These are phyloP conservation scores for Salvia sclarea DNA, from an alignment of 305 asterid species.

Conservation along the genomic window DNA sequence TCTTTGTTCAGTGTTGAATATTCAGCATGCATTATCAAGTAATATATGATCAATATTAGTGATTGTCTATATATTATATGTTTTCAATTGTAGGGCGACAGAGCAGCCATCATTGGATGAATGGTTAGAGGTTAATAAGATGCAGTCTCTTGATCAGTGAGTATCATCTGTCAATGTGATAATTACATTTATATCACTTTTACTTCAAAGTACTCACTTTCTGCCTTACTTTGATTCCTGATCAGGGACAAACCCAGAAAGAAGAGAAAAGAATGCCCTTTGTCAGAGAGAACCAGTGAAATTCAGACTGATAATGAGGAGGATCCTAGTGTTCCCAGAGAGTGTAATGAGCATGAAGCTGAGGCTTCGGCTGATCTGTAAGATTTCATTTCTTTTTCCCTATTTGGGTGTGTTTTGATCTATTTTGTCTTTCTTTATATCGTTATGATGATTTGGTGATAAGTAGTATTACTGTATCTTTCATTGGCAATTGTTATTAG, in stretches of 20 bases:
- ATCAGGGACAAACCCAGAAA: slow-evolving; percentile 45
- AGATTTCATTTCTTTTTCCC: slow-evolving; percentile 11
- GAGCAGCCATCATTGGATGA: slow-evolving; percentile 36
- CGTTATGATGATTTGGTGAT: slow-evolving; percentile 2
- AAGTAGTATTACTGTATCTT: background rate
- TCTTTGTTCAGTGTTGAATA: background rate
- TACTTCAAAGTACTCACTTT: slow-evolving; percentile 22
- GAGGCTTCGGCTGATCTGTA: slow-evolving; percentile 43
- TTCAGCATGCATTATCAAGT: background rate
- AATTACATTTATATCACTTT: slow-evolving; percentile 18
- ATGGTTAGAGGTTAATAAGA: slow-evolving; percentile 27
- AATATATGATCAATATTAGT: background rate
- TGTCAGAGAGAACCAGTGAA: slow-evolving; percentile 37
- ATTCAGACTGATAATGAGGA: slow-evolving; percentile 27
- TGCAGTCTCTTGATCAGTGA: slow-evolving; percentile 38
- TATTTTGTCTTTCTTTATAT: slow-evolving; percentile 26
- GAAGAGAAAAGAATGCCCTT: slow-evolving; percentile 54
- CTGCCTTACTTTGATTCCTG: slow-evolving; percentile 18
- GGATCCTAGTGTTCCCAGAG: slow-evolving; percentile 31
- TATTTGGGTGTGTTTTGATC: slow-evolving; percentile 23
- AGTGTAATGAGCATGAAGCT: slow-evolving; percentile 38
- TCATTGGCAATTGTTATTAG: background rate
- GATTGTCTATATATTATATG: background rate
- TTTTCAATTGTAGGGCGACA: slow-evolving; percentile 33
- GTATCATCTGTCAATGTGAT: slow-evolving; percentile 20